These are phyloP conservation scores for Epichloe sibirici DNA, from an alignment of 2,329 filamentous ascomycete species.

Conservation along the genomic window DNA sequence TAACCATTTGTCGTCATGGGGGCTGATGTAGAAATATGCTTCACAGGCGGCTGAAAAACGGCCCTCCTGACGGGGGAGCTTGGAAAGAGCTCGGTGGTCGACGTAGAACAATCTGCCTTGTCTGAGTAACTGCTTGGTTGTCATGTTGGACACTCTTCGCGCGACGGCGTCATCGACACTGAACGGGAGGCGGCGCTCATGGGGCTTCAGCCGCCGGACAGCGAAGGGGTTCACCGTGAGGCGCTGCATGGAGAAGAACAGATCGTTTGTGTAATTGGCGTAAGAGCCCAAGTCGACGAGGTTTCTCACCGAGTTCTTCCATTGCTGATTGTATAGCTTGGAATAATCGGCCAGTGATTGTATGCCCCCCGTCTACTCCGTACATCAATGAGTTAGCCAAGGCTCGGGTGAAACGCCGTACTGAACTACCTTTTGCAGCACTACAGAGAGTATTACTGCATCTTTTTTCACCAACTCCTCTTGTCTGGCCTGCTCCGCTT, in stretches of 20 bases:
- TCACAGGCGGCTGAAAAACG: conserved; percentile 29
- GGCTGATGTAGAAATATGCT: conserved; percentile 34
- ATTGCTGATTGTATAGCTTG: conserved; percentile 29
- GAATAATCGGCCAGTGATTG: conserved; percentile 24
- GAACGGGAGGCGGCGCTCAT: conserved; percentile 24
- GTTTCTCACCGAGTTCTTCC: conserved; percentile 24
- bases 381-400: no score
- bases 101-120: conserved; percentile 30
- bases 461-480: neutral
- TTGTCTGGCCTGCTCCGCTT: neutral
- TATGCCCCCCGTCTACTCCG: conserved; percentile 11
- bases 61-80: conserved; percentile 11
- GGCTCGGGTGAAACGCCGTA: no score
- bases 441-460: neutral
- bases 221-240: conserved; percentile 29
- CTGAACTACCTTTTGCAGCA: neutral
- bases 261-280: conserved; percentile 33
- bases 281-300: conserved; percentile 18
- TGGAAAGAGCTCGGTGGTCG: conserved; percentile 26
- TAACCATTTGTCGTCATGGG: conserved; percentile 28
- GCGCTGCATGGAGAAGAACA: conserved; percentile 35
- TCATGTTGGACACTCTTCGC: conserved; percentile 18
- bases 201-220: conserved; percentile 19
- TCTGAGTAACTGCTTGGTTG: conserved; percentile 19
- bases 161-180: conserved; percentile 18